Conservation (phyloP, 345 rosid genomes). For the Hibiscus syriacus region DNA sequence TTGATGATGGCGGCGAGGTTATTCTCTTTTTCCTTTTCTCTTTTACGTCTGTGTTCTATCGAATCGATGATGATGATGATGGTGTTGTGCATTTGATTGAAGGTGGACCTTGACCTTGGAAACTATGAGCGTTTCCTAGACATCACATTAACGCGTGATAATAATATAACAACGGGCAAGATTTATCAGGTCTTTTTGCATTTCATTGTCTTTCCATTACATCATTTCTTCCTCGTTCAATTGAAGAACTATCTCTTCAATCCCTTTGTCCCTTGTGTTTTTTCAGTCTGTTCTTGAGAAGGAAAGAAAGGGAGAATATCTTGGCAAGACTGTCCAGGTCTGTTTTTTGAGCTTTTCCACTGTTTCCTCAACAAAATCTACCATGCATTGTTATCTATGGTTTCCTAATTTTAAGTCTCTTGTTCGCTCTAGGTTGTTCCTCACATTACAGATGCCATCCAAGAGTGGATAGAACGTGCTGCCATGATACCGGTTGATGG, state of each 20-base stretch:
- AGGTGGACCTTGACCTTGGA: conserved; percentile 89
- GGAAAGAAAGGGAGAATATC: conserved; percentile 92
- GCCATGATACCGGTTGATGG: conserved; percentile 89
- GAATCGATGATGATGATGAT: neutral
- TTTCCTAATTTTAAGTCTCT: conserved; percentile 9
- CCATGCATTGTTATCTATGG: neutral
- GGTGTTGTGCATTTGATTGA: conserved; percentile 16
- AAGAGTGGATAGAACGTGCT: conserved; percentile 88
- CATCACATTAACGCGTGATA: conserved; percentile 62
- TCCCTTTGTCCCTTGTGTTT: too few relatives aligned
- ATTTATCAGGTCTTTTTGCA: conserved; percentile 57
- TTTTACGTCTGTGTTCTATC: neutral
- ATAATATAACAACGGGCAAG: conserved; percentile 74
- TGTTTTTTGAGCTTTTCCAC: neutral
- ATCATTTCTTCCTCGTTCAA: neutral
- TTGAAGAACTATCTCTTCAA: too few relatives aligned
- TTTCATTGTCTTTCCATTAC: neutral
- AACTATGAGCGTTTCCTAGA: conserved; percentile 78
- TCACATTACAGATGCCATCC: conserved; percentile 91
- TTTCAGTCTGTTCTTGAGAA: conserved; percentile 70
- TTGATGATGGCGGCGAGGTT: conserved; percentile 92
- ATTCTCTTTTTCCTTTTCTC: neutral
- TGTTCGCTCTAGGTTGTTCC: conserved; percentile 70
- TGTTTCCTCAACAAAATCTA: neutral
- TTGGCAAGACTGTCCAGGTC: conserved; percentile 99